phyloP scores from a whole-genome alignment of 257 asterid genomes.

The Solanum pimpinellifolium region DNA sequence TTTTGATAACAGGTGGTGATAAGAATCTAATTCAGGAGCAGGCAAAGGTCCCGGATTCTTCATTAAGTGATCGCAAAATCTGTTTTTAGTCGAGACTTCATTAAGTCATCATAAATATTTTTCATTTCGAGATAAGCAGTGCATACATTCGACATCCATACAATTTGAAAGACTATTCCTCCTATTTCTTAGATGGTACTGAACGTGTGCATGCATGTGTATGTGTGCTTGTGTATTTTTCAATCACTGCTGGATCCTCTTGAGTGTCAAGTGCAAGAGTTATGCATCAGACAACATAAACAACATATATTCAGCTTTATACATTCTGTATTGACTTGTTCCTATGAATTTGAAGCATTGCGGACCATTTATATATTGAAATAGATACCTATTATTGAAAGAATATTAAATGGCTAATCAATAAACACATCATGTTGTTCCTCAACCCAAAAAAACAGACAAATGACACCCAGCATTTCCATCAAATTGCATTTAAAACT shows the following conservation, averaged over 20 bases:
- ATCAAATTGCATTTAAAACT: background rate
- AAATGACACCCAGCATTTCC: background rate
- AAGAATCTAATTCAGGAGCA: background rate
- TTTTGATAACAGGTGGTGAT: background rate
- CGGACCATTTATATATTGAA: background rate
- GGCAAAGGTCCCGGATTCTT: background rate
- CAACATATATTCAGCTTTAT: background rate
- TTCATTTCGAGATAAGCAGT: background rate
- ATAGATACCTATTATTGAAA: background rate
- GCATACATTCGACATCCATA: background rate
- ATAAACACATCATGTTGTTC: background rate
- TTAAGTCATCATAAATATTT: background rate
- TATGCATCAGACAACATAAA: background rate
- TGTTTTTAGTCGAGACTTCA: background rate
- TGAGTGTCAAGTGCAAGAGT: background rate
- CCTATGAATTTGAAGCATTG: background rate
- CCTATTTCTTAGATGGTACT: background rate
- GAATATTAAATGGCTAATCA: background rate
- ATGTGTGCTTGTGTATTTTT: background rate
- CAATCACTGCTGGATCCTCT: background rate
- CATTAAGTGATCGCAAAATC: background rate
- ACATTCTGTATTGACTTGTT: background rate
- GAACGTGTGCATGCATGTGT: background rate
- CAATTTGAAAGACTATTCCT: background rate
- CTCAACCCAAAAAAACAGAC: background rate